Evolutionary conservation across 169 alveolate genomes (phyloP), one percentile per base, ranked within the genome.

Genomic region (Eimeria maxima): DNA sequence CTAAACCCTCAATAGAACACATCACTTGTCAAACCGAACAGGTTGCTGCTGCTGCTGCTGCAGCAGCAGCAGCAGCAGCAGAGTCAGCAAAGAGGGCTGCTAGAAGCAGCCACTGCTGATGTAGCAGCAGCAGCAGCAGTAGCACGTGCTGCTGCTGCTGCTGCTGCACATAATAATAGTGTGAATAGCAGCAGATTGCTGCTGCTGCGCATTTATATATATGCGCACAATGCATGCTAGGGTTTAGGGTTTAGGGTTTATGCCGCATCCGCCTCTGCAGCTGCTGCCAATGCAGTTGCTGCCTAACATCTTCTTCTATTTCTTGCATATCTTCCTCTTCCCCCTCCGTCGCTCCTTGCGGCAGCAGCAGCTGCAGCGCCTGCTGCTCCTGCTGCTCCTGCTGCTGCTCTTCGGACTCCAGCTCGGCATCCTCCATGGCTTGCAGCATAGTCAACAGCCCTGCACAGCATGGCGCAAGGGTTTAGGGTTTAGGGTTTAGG

Each of bases 281-380:
- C 29, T 14, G 78, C 29, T 14, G 29, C 42, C 3, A 1, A 10
- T 67, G 78, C 78, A 67, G 78, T 1, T n/a, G 78, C 78, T 3
- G 78, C 78, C 1, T n/a, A 13, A 67, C 13, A 2, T 67, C 78
- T 67, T 67, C 78, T 1, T 67, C 78, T 24, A 67, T 29, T 7
- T 74, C 55, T 16, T n/a, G 53, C 22, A 27, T 22, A 8, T 74
- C 55, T 44, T n/a, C 53, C 53, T 74, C 29, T 20, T 74, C 29
- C 13, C 2, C 16, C 44, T 74, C 86, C 38, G 38, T 33, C 0
- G 38, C 38, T 33, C 38, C 38, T 38, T 74, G 55, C 86, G 2
- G 86, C 86, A 27, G 86, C 86, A 27, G 86, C 86, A n/a, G 86
- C 86, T 74, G 86, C 55, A 8, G 86, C 50, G 2, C 16, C 86